Conservation (phyloP, 2,329 filamentous ascomycete genomes). For the Arthrinium phaeospermum region DNA sequence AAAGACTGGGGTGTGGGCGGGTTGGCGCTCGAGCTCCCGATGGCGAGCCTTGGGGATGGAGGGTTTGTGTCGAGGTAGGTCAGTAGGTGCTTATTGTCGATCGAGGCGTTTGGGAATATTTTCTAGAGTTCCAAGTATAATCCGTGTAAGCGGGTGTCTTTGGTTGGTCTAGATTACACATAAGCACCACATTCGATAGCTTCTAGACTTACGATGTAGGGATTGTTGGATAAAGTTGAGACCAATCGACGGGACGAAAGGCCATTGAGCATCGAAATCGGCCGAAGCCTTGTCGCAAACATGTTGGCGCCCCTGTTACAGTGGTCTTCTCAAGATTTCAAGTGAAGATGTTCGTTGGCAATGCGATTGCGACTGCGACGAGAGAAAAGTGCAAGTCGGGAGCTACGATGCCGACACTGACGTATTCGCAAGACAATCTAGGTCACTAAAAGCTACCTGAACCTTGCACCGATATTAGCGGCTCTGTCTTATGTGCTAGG, state of each 20-base stretch:
- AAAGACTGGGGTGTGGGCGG: conserved; percentile 68
- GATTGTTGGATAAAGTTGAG: conserved; percentile 56
- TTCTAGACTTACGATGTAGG: conserved; percentile 55
- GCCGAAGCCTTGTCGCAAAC: conserved; percentile 38
- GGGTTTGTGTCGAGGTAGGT: conserved; percentile 64
- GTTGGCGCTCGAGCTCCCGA: conserved; percentile 63
- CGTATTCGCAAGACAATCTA: background rate
- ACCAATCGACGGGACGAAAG: conserved; percentile 40
- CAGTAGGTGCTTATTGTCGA: conserved; percentile 57
- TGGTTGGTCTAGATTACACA: background rate
- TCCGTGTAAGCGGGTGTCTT: background rate
- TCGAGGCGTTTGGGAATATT: conserved; percentile 57
- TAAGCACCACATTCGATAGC: conserved; percentile 3
- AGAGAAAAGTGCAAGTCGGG: background rate
- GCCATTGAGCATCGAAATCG: conserved; percentile 29
- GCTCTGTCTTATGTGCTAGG: background rate
- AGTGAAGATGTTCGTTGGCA: background rate
- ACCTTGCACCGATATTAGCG: conserved; percentile 8
- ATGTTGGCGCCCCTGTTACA: conserved; percentile 32
- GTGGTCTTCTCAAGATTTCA: background rate
- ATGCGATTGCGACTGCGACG: background rate
- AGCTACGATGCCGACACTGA: background rate
- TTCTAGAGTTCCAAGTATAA: conserved; percentile 49
- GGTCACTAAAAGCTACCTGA: background rate
- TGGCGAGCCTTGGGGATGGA: conserved; percentile 58